These are phyloP conservation scores for Yamadazyma olivae DNA, from an alignment of 805 yeast genomes.

Conservation along the genomic window DNA sequence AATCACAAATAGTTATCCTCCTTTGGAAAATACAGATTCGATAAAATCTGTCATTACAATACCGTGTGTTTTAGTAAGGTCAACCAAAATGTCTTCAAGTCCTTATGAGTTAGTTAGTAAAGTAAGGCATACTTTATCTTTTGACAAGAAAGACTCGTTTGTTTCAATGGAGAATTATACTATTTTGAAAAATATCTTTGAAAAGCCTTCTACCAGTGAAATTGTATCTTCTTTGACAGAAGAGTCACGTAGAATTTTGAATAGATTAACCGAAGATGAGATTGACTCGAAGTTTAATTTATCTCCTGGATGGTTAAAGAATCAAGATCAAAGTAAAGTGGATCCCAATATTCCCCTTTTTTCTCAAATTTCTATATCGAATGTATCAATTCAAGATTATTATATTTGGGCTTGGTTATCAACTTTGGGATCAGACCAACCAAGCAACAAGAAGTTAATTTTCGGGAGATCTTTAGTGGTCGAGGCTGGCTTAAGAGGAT, in stretches of 20 bases:
- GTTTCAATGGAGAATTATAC: constrained; percentile 77
- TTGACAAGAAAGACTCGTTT: constrained; percentile 67
- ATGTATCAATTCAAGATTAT: constrained; percentile 78
- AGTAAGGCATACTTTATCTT: constrained; percentile 51
- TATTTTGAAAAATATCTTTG: constrained; percentile 68
- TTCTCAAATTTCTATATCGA: constrained; percentile 42
- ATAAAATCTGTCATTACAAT: constrained; percentile 44
- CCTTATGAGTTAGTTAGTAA: constrained; percentile 58
- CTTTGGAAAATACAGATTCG: constrained; percentile 39
- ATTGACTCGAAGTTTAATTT: constrained; percentile 34
- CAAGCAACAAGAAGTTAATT: constrained; percentile 56
- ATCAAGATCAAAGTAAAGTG: constrained; percentile 8
- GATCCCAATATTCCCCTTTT: constrained; percentile 32
- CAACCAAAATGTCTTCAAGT: constrained; percentile 45
- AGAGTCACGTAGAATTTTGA: constrained; percentile 64
- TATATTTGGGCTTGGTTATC: constrained; percentile 92
- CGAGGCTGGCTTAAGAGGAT: constrained; percentile 75
- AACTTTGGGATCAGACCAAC: constrained; percentile 70
- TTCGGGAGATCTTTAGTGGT: constrained; percentile 82
- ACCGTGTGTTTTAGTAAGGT: constrained; percentile 60
- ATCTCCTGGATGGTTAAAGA: constrained; percentile 37
- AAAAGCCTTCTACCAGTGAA: constrained; percentile 48
- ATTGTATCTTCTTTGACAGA: constrained; percentile 64
- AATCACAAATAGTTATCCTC: constrained; percentile 74
- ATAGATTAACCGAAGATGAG: constrained; percentile 34